These are phyloP conservation scores for Wallacemonas collosoma DNA, from an alignment of 208 protist genomes.

Conservation along the genomic window DNA sequence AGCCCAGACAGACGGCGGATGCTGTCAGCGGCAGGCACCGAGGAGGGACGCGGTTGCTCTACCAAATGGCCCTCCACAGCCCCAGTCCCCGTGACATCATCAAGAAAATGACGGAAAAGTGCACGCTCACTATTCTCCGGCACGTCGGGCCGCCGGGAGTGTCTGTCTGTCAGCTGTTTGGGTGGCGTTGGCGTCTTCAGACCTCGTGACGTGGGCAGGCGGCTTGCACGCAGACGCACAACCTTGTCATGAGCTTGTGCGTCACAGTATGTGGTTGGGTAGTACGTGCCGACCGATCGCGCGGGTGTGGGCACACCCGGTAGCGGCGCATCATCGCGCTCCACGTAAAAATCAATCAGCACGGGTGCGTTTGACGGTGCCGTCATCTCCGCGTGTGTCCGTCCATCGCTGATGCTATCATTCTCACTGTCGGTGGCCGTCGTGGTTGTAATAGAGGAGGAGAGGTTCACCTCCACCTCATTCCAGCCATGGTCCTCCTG, in stretches of 20 bases:
- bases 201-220: not conserved
- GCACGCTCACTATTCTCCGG: not conserved
- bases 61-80: not conserved
- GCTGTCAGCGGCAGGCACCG: not conserved
- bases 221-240: not conserved
- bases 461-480: slow-evolving; percentile 9
- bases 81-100: slow-evolving; percentile 5
- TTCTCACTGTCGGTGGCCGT: not conserved
- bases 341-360: slow-evolving; percentile 16
- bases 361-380: not conserved
- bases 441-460: not conserved
- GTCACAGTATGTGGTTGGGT: not conserved
- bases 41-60: no score
- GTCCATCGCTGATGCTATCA: not conserved
- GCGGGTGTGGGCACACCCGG: not conserved
- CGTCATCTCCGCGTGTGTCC: not conserved
- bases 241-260: not conserved
- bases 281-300: no score
- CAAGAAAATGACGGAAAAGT: slow-evolving; percentile 6
- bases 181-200: not conserved
- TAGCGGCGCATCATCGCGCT: slow-evolving; percentile 1
- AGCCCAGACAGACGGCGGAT: not conserved
- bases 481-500: slow-evolving; percentile 3
- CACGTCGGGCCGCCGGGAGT: not conserved
- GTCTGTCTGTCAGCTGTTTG: not conserved